Conservation (phyloP, 306 rosid species). For the Spatholobus suberectus region DNA sequence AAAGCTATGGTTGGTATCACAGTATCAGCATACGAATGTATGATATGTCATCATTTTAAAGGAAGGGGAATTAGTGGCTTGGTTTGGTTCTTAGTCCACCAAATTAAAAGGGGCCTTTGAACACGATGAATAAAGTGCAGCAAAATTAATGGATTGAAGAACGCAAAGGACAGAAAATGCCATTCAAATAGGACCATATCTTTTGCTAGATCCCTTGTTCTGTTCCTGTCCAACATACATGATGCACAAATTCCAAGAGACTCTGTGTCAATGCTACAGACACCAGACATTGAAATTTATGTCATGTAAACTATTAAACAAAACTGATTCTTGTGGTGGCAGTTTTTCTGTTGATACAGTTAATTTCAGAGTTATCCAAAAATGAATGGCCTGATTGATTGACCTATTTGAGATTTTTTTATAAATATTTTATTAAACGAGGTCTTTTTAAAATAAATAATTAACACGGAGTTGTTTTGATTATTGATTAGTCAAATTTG, state of each 20-base stretch:
- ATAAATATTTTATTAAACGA: no score
- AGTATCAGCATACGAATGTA: constrained; percentile 7
- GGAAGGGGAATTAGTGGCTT: constrained; percentile 29
- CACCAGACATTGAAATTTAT: constrained; percentile 38
- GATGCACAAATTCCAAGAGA: constrained; percentile 67
- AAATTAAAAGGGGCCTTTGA: constrained; percentile 46
- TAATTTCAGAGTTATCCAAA: constrained; percentile 53
- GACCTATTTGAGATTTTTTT: no score
- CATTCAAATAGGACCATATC: constrained; percentile 71
- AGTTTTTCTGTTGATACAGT: constrained; percentile 74
- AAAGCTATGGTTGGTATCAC: constrained; percentile 25
- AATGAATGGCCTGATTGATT: no score
- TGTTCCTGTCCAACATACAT: constrained; percentile 47
- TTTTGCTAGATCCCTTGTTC: constrained; percentile 65
- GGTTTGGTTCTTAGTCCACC: constrained; percentile 51
- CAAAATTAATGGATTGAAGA: constrained; percentile 65
- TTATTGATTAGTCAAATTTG: no score
- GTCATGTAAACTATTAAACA: constrained; percentile 32
- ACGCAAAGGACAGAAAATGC: constrained; percentile 56
- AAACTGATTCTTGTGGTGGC: constrained; percentile 46
- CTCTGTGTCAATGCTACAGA: constrained; percentile 41
- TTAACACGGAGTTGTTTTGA: no score
- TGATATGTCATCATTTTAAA: background rate
- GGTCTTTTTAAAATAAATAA: no score
- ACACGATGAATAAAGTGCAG: constrained; percentile 64